phyloP scores from a whole-genome alignment of 345 rosid species.

The Carallia brachiata region DNA sequence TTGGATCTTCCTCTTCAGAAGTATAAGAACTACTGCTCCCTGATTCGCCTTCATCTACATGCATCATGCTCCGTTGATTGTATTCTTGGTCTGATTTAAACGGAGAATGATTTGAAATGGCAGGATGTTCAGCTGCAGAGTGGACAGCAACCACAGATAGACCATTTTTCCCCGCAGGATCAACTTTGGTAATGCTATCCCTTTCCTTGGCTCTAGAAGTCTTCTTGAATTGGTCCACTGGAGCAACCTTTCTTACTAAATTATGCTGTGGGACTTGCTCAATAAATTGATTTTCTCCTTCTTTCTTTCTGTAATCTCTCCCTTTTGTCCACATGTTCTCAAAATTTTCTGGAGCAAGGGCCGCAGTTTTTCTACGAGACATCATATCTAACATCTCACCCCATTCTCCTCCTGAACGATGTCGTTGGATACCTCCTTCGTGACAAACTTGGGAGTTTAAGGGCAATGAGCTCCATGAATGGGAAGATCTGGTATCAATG shows the following conservation, averaged over 20 bases:
- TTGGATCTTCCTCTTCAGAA: conserved; percentile 81
- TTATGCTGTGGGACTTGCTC: conserved; percentile 41
- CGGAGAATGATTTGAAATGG: conserved; percentile 32
- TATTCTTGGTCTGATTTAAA: conserved; percentile 47
- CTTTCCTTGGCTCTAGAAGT: conserved; percentile 30
- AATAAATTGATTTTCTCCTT: conserved; percentile 33
- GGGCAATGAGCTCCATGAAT: conserved; percentile 67
- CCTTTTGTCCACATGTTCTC: conserved; percentile 98
- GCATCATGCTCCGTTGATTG: conserved; percentile 38
- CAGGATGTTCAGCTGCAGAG: conserved; percentile 20
- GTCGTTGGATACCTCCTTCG: conserved; percentile 40
- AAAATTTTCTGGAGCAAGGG: conserved; percentile 92
- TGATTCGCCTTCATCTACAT: conserved; percentile 42
- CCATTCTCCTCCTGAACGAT: conserved; percentile 69
- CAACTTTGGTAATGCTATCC: conserved; percentile 28
- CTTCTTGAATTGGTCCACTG: conserved; percentile 23
- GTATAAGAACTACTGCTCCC: conserved; percentile 60
- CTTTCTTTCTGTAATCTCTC: conserved; percentile 67
- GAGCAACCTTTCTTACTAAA: conserved; percentile 33
- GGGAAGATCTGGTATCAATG: conserved; percentile 66
- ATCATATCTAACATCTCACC: too few species aligned
- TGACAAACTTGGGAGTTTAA: conserved; percentile 42
- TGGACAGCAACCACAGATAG: conserved; percentile 22
- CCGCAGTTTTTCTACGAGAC: conserved; percentile 78
- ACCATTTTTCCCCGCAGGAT: conserved; percentile 17